phyloP scores from a whole-genome alignment of 2,329 filamentous ascomycete species.

The Aspergillus ibericus region DNA sequence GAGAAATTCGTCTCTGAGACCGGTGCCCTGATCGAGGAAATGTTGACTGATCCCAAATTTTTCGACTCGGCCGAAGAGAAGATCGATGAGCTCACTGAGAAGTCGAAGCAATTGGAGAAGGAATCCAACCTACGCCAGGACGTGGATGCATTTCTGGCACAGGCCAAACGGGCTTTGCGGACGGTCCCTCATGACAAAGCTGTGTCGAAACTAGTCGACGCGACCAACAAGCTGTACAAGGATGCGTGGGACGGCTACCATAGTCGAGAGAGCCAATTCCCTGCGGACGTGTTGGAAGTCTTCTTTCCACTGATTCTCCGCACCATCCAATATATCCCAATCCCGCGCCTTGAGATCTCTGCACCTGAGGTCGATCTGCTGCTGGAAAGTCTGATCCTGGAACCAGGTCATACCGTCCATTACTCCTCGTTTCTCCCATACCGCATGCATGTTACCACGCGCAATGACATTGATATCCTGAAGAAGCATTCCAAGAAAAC shows the following conservation, averaged over 20 bases:
- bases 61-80: conserved; percentile 73
- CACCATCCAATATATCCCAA: conserved; percentile 81
- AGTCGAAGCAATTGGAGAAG: conserved; percentile 58
- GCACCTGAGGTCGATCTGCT: conserved; percentile 81
- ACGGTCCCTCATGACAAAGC: conserved; percentile 72
- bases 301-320: conserved; percentile 77
- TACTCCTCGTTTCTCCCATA: conserved; percentile 86
- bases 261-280: conserved; percentile 67
- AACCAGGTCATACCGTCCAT: conserved; percentile 82
- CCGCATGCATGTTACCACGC: conserved; percentile 74
- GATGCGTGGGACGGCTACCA: conserved; percentile 67
- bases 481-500: conserved; percentile 71
- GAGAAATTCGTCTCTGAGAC: conserved; percentile 73
- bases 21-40: conserved; percentile 71
- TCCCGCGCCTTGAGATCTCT: conserved; percentile 84
- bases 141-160: conserved; percentile 68
- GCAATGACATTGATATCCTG: conserved; percentile 81
- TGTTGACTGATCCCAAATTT: conserved; percentile 83
- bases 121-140: conserved; percentile 71
- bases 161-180: conserved; percentile 66
- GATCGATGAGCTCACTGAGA: conserved; percentile 58
- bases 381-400: conserved; percentile 85
- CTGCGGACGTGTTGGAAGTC: conserved; percentile 74
- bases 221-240: conserved; percentile 65
- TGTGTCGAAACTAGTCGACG: conserved; percentile 67